A percentile compares a stretch with the other conserved stretches of the same genome.
Conservation (phyloP, 2,329 filamentous ascomycete species). For the Hyphodiscus sp. region DNA sequence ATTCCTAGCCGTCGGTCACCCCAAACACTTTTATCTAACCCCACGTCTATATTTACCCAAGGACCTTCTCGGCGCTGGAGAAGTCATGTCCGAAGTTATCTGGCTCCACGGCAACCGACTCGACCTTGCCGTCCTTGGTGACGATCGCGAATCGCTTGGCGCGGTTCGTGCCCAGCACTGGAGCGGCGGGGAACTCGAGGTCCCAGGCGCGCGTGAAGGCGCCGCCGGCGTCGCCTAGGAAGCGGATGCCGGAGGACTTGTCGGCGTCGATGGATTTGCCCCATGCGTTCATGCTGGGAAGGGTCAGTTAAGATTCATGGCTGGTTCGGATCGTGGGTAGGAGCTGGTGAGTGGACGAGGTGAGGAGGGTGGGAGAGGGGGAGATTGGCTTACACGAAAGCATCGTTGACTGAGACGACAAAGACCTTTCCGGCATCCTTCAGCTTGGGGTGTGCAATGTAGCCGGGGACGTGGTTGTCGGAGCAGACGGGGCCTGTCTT, state of each 20-base stretch:
- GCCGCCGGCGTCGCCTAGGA: constrained; percentile 74
- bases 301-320: neutral
- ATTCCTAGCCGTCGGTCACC: too few species aligned
- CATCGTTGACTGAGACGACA: constrained; percentile 87
- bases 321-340: neutral
- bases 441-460: constrained; percentile 71
- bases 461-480: constrained; percentile 73
- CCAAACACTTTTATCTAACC: neutral
- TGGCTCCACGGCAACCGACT: constrained; percentile 76
- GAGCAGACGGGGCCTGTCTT: constrained; percentile 52
- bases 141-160: constrained; percentile 85
- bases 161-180: constrained; percentile 74
- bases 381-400: constrained; percentile 68
- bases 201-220: constrained; percentile 80
- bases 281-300: constrained; percentile 80
- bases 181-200: constrained; percentile 69
- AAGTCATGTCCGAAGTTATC: constrained; percentile 75
- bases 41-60: constrained; percentile 7
- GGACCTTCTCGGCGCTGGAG: constrained; percentile 22
- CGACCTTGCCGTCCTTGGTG: constrained; percentile 78
- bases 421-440: constrained; percentile 78
- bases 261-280: constrained; percentile 67
- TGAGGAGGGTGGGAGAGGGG: neutral
- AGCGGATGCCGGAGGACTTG: constrained; percentile 71
- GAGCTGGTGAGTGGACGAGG: neutral